Evolutionary conservation across 495 filamentous ascomycete genomes (phyloP).

Genomic region (Xylaria flabelliformis): DNA sequence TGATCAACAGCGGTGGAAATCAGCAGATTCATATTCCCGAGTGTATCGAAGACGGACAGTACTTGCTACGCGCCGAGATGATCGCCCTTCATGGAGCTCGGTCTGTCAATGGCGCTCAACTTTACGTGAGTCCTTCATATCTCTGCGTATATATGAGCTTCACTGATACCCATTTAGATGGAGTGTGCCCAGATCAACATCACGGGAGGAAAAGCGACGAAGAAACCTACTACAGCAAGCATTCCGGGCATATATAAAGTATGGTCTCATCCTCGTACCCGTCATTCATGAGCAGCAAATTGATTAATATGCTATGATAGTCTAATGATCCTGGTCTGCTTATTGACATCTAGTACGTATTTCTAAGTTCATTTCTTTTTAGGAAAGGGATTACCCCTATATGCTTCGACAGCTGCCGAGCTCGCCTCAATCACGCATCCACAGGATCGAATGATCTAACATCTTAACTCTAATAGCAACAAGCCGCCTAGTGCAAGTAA

Average conservation of each 20-base stretch:
- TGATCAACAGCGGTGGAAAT: slow-evolving; percentile 52
- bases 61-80: slow-evolving; percentile 59
- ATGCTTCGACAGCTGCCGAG: not conserved
- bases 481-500: slow-evolving; percentile 8
- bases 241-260: slow-evolving; percentile 56
- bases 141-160: slow-evolving; percentile 14
- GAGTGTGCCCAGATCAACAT: slow-evolving; percentile 59
- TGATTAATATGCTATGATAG: not conserved
- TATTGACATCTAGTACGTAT: slow-evolving; percentile 14
- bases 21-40: slow-evolving; percentile 54
- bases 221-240: slow-evolving; percentile 44
- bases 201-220: slow-evolving; percentile 47
- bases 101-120: slow-evolving; percentile 50
- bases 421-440: not conserved
- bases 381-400: not conserved
- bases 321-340: slow-evolving; percentile 7
- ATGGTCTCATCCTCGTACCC: not conserved
- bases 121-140: slow-evolving; percentile 49
- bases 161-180: slow-evolving; percentile 40
- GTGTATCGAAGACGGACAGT: slow-evolving; percentile 54
- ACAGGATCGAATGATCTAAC: not conserved
- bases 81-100: slow-evolving; percentile 57
- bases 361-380: not conserved
- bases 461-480: not conserved
- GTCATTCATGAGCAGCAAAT: not conserved